Evolutionary conservation across 2,329 filamentous ascomycete species (phyloP).

Genomic region (Xylaria sp.): DNA sequence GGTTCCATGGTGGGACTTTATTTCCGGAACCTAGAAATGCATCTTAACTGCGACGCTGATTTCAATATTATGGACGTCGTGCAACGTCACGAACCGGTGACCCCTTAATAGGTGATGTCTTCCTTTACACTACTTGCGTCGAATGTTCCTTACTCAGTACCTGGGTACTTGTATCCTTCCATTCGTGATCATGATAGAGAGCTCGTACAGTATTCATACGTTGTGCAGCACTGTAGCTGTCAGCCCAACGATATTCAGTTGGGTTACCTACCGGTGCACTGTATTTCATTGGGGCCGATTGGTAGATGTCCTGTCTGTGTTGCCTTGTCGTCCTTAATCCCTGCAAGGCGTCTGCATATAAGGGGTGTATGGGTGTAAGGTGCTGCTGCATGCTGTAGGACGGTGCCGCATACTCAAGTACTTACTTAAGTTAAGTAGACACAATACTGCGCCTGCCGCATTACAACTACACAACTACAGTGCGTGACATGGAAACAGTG

Average conservation of each 20-base stretch:
- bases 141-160: background rate
- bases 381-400: background rate
- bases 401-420: background rate
- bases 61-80: conserved; percentile 10
- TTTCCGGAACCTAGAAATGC: background rate
- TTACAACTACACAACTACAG: no score
- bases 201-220: background rate
- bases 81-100: conserved; percentile 2
- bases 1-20: background rate
- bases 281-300: background rate
- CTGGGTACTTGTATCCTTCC: no score
- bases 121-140: background rate
- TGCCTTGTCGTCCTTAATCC: background rate
- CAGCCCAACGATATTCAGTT: background rate
- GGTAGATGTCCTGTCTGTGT: background rate
- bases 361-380: background rate
- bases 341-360: background rate
- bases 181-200: background rate
- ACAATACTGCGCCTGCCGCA: no score
- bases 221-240: background rate
- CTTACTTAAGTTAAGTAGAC: no score
- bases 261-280: background rate
- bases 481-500: background rate
- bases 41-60: background rate
- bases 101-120: background rate